Evolutionary conservation across 805 yeast species (phyloP), one percentile per base, ranked within the genome.

Genomic region (Zygoascus flipseniorum): DNA sequence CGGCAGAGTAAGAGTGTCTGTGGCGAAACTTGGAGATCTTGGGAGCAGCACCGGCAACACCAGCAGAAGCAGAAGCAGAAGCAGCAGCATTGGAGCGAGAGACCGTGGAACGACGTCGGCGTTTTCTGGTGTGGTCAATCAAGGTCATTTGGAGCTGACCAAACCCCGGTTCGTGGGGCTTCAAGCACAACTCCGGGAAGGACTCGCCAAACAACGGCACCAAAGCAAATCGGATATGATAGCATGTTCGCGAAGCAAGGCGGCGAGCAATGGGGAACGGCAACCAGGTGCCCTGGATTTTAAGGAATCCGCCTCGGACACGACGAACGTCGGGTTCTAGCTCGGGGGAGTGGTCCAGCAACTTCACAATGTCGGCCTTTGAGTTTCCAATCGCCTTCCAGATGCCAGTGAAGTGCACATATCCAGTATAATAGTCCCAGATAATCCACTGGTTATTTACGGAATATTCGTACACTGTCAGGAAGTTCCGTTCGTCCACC

Each of bases 201-300:
- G 72, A 76, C 1, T 71, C 68, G 2, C 97, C 97, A 69, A 89
- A 89, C 8, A 89, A 59, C 2, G 97, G 96, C 28, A 88, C 77
- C 58, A 89, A 70, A 19, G 86, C 80, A 65, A 73, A 85, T 54
- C 97, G 73, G 46, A 89, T 85, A 53, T 82, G 80, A 67, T 78
- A 89, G 70, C 95, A 86, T 61, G 89, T 86, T 50, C 85, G 77
- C 35, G 79, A 67, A 2, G 96, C 92, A 51, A 89, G 71, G 32
- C 78, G 70, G 55, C 75, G 76, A 23, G 95, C 89, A 50, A 86
- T 73, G 9, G 76, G 78, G 62, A 70, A 84, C 1, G 96, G 92
- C 42, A 89, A 70, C 97, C 97, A 90, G 8, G 96, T 88, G 3
- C 97, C 97, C 70, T 89, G 97, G 59, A 90, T 88, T 72, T 89